Base-by-base conservation (phyloP, 73 alveolate genomes). In the Paramecium biaurelia region DNA sequence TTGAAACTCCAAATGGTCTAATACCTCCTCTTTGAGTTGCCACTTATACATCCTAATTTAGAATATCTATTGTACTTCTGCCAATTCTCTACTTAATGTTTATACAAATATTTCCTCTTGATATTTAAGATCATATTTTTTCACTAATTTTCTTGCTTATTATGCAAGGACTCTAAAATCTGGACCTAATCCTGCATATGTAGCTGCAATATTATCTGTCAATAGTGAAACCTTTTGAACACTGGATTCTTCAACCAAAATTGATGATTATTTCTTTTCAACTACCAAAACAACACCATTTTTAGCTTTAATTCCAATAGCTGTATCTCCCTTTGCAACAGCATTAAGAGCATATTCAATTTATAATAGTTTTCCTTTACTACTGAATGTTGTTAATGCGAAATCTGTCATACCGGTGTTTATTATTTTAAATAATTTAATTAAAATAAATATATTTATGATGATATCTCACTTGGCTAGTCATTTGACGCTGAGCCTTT, bases 1-100 rank as follows among this genome's bases (percentile, higher is more conserved):
- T 87, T n/a, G 99, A 97, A 57, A 97, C 95, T 30, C 99, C 99
- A 86, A 95, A 97, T 37, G 99, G 99, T 89, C 99, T 95, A 30
- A 97, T 98, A 7, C 99, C 99, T 28, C 99, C 99, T 8, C 95
- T 79, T 93, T 97, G 96, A 5, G 99, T 97, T 85, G 92, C 97
- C 89, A 95, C 98, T 90, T 97, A 95, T 93, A 96, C 94, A 41
- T 96, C 96, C 74, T 79, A 41, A 43, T 20, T 41, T 41, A 43
- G 2, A 14, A 32, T 70, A 7, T 38, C 4, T 53, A 3, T 53
- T 4, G 26, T 79, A 79, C 86, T 35, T 92, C 96, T 49, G 99
- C 98, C 7, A 94, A 93, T 89, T 94, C 93, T 57, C 96, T 92
- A 85, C 99, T 93, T 3, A 97, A 85, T 63, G 96, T 92, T 67